A percentile compares a stretch with the other conserved stretches of the same genome.
phyloP scores from a whole-genome alignment of 768 basidiomycete species.

The Agrocybe chaxingu region DNA sequence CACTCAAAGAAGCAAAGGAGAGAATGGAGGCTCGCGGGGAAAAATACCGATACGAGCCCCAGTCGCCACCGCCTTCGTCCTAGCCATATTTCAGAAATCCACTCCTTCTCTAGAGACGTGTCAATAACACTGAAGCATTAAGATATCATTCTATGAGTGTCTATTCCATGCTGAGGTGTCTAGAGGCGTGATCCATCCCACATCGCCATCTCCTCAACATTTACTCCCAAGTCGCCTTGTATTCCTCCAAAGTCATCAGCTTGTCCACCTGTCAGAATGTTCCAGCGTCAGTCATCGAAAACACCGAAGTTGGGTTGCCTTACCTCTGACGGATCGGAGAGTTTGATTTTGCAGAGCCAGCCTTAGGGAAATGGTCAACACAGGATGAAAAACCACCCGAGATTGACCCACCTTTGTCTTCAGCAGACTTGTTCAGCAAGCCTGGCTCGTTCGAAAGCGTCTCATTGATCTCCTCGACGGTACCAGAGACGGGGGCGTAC shows the following conservation, averaged over 20 bases:
- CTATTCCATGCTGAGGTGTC: neutral
- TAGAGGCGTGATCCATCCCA: neutral
- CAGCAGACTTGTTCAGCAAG: constrained; percentile 85
- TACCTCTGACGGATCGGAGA: constrained; percentile 78
- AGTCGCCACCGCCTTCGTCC: constrained; percentile 30
- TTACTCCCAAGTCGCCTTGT: constrained; percentile 42
- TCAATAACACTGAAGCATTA: neutral
- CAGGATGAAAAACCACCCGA: neutral
- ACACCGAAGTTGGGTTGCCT: constrained; percentile 10
- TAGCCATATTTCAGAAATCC: constrained; percentile 10
- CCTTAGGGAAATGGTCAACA: constrained; percentile 42
- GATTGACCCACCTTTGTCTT: constrained; percentile 64
- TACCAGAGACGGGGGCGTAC: constrained; percentile 94
- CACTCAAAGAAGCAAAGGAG: constrained; percentile 82
- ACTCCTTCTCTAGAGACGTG: neutral
- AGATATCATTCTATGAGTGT: neutral
- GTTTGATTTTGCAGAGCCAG: constrained; percentile 93
- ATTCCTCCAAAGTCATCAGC: constrained; percentile 75
- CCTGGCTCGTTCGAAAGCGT: constrained; percentile 63
- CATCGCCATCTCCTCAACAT: neutral
- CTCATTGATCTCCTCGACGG: constrained; percentile 76
- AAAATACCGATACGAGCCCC: constrained; percentile 77
- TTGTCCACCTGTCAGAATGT: constrained; percentile 50
- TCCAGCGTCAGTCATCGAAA: neutral
- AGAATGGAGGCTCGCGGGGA: constrained; percentile 94